Conservation (phyloP, 768 basidiomycete genomes). For the Mycena indigotica region DNA sequence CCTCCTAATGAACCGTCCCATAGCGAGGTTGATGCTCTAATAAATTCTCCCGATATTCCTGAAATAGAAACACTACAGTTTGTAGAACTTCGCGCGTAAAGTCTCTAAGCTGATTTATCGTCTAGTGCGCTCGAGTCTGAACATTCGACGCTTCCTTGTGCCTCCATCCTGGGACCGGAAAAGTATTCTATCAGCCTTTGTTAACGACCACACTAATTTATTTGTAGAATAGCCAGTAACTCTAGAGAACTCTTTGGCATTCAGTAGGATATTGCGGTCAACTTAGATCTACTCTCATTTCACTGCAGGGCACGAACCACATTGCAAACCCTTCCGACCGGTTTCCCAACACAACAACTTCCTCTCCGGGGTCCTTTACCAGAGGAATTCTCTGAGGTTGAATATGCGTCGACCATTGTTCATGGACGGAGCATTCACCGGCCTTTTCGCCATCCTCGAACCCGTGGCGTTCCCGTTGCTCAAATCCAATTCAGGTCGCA, state of each 20-base stretch:
- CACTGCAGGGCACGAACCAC: conserved; percentile 1
- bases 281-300: not conserved
- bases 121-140: not conserved
- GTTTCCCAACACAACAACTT: conserved; percentile 18
- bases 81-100: not conserved
- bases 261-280: not conserved
- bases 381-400: conserved; percentile 41
- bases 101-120: not conserved
- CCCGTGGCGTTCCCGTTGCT: conserved; percentile 77
- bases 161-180: conserved; percentile 9
- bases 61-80: not conserved
- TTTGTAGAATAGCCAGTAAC: conserved; percentile 6
- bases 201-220: not conserved
- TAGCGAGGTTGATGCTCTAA: conserved; percentile 13
- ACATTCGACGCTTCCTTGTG: not conserved
- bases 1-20: not conserved
- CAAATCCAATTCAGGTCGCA: conserved; percentile 83
- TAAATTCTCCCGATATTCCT: conserved; percentile 11
- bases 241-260: conserved; percentile 15
- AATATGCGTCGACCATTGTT: conserved; percentile 58
- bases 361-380: conserved; percentile 22
- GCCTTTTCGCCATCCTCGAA: conserved; percentile 58
- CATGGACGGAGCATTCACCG: conserved; percentile 62
- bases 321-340: conserved; percentile 19
- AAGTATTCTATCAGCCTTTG: not conserved